Conservation (phyloP, 129 eudicot genomes). For the Lonicera japonica region DNA sequence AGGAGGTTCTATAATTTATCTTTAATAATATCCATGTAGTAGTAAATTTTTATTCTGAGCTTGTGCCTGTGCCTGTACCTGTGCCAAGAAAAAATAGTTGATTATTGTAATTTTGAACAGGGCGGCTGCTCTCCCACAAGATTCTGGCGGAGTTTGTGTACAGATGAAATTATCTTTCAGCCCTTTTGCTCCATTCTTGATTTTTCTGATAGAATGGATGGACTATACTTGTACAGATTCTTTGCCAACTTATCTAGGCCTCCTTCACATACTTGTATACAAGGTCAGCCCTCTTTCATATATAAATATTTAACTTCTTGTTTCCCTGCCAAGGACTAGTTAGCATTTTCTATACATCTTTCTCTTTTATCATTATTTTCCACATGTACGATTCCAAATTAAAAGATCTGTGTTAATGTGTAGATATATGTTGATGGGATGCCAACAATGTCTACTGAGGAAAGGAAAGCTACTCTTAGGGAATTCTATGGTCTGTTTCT, state of each 20-base stretch:
- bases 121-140: constrained; percentile 50
- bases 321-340: no score
- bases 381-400: neutral
- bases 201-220: constrained; percentile 54
- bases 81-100: neutral
- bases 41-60: neutral
- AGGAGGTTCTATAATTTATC: neutral
- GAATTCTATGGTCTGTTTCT: constrained; percentile 51
- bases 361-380: neutral
- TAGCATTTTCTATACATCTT: neutral
- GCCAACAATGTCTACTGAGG: constrained; percentile 49
- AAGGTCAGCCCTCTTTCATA: constrained; percentile 26
- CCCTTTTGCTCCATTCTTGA: constrained; percentile 45
- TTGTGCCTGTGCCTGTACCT: no score
- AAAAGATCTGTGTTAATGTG: neutral
- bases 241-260: constrained; percentile 47
- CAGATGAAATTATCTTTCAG: constrained; percentile 53
- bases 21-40: neutral
- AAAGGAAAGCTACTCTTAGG: constrained; percentile 51
- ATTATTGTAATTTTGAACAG: constrained; percentile 18
- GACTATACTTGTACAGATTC: constrained; percentile 53
- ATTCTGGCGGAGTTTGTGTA: constrained; percentile 35
- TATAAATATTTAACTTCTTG: neutral
- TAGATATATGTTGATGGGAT: constrained; percentile 70
- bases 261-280: constrained; percentile 52